Base-by-base conservation (phyloP, 1,139 yeast genomes). In the Candida sp. region DNA sequence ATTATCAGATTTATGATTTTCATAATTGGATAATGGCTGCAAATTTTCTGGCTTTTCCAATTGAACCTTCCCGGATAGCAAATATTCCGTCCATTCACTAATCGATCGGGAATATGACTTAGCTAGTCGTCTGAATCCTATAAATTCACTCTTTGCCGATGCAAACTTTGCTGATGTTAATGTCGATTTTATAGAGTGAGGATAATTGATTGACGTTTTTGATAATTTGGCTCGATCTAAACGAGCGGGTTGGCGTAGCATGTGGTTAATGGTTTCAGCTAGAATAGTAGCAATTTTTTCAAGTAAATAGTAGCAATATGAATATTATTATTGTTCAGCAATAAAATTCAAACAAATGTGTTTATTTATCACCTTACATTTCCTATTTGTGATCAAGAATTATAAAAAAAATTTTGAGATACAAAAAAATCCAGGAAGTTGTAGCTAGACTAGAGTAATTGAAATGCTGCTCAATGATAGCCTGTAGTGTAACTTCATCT, bases 61-160 rank as follows among this genome's bases (percentile, higher is more conserved):
- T 12, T 30, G 33, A 30, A 30, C 19, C 11, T 12, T 30, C 6
- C 33, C 19, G 5, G n/a, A 5, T 30, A 30, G 19, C n/a, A 30
- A 5, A n/a, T 30, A 27, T 12, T 37, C 39, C 8, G 33, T 23
- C 39, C 39, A 37, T 25, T 37, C 33, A 15, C 15, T 12, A 15
- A 37, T 7, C 5, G 39, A 37, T 11, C 30, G 23, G 3, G 43
- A 36, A 27, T 35, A 41, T 12, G 32, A 35, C 22, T 33, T 41
- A 9, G 43, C 43, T 3, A 41, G 21, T 12, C 40, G 12, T 33
- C 40, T 15, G 9, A 41, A 21, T 9, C 37, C 40, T n/a, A 41
- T 27, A n/a, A 33, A 22, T 21, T 36, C 43, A 5, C 22, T 36
- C 21, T 30, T 40, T 5, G 36, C 19, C 7, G 25, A 21, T 9